These are phyloP conservation scores for Psilocybe azurescens DNA, from an alignment of 768 basidiomycete genomes.

Conservation along the genomic window DNA sequence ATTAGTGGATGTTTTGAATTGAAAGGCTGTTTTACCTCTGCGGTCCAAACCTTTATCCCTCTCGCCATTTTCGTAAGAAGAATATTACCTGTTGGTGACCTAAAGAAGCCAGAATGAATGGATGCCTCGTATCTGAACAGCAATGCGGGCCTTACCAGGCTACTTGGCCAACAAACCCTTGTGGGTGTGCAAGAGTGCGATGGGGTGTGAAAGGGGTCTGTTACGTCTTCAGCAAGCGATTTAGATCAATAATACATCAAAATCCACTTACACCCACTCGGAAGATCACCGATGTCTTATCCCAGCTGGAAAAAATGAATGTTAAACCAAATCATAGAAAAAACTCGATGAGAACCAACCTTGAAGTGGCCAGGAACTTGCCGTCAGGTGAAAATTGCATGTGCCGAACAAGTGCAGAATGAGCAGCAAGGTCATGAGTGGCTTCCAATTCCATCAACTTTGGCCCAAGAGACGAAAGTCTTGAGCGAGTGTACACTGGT, in stretches of 20 bases:
- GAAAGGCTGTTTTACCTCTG: constrained; percentile 48
- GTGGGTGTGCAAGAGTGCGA: constrained; percentile 67
- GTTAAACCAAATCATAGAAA: background rate
- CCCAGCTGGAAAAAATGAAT: constrained; percentile 53
- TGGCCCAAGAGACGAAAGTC: constrained; percentile 60
- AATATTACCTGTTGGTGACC: constrained; percentile 68
- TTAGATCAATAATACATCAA: background rate
- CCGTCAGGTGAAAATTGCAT: constrained; percentile 82
- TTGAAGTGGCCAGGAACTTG: constrained; percentile 74
- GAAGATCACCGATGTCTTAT: constrained; percentile 71
- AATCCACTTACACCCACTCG: constrained; percentile 56
- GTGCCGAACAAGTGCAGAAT: constrained; percentile 71
- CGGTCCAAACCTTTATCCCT: constrained; percentile 74
- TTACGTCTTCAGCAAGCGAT: constrained; percentile 8
- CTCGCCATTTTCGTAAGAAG: constrained; percentile 69
- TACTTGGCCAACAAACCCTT: constrained; percentile 79
- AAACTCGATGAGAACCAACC: constrained; percentile 29
- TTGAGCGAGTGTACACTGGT: constrained; percentile 44
- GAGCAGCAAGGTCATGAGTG: constrained; percentile 66
- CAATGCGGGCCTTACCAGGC: constrained; percentile 55
- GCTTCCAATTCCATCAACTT: constrained; percentile 57
- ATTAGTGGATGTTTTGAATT: background rate
- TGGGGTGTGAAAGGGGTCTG: constrained; percentile 66
- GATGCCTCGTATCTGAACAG: background rate
- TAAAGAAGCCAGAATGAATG: constrained; percentile 23